A percentile compares a stretch with the other conserved stretches of the same genome.
Conservation (phyloP, 2,329 filamentous ascomycete genomes). For the Penicillium expansum region DNA sequence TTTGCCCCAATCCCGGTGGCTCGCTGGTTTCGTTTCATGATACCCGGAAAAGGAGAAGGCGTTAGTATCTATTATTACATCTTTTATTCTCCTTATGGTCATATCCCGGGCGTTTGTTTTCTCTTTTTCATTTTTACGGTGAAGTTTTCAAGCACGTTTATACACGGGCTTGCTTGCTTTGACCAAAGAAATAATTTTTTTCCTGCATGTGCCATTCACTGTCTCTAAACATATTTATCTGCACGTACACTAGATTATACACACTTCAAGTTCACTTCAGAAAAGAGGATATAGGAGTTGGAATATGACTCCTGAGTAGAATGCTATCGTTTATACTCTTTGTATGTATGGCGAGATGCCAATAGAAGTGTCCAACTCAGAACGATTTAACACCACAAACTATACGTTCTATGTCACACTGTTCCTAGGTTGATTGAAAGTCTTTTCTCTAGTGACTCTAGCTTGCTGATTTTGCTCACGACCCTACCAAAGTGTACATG, state of each 20-base stretch:
- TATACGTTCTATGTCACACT: neutral
- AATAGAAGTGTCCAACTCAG: neutral
- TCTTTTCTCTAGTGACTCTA: neutral
- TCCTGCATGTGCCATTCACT: neutral
- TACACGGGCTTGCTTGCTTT: neutral
- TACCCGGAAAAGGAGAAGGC: slow-evolving; percentile 12
- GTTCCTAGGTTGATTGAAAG: neutral
- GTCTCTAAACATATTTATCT: neutral
- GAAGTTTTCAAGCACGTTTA: neutral
- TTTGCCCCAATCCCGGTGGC: neutral
- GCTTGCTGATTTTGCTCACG: too few relatives aligned
- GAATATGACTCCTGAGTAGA: neutral
- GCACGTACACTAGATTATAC: neutral
- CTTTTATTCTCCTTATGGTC: slow-evolving; percentile 1
- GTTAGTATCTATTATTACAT: slow-evolving; percentile 5
- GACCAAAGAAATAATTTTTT: neutral
- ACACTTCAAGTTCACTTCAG: neutral
- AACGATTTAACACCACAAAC: too few relatives aligned
- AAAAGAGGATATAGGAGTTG: neutral
- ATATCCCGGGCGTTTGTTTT: neutral
- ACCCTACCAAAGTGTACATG: neutral
- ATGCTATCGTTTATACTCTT: neutral
- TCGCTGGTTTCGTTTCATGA: slow-evolving; percentile 10
- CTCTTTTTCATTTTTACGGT: neutral
- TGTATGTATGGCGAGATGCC: neutral